Percentiles rank a stretch among this genome's conserved stretches.
Evolutionary conservation across 1,139 yeast genomes (phyloP).

Genomic region (Magnusiomyces magnusii): DNA sequence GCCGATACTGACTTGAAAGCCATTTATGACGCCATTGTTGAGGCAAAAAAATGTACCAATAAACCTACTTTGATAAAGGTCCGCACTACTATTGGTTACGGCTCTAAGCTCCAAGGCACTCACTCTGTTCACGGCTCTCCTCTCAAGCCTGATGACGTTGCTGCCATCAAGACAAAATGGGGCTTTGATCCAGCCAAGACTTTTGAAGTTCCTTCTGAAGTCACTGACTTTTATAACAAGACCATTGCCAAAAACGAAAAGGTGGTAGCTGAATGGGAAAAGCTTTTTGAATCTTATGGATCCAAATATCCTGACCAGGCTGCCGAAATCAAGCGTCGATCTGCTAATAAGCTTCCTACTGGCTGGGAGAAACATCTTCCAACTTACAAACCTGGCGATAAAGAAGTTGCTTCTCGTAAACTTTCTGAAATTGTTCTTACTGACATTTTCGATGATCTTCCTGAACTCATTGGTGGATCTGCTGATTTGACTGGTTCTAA

Average conservation of each 20-base stretch:
- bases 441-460: conserved; percentile 56
- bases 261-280: conserved; percentile 69
- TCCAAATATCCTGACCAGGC: conserved; percentile 72
- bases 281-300: conserved; percentile 52
- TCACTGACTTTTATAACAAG: conserved; percentile 58
- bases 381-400: conserved; percentile 66
- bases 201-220: conserved; percentile 79
- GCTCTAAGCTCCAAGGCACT: conserved; percentile 81
- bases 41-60: conserved; percentile 42
- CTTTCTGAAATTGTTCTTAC: conserved; percentile 77
- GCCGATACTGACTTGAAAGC: conserved; percentile 77
- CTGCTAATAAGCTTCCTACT: conserved; percentile 71
- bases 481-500: conserved; percentile 98
- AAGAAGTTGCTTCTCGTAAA: conserved; percentile 91
- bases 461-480: conserved; percentile 96
- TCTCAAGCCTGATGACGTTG: conserved; percentile 87
- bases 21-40: conserved; percentile 60
- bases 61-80: conserved; percentile 91
- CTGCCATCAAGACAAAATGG: conserved; percentile 72
- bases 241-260: conserved; percentile 55
- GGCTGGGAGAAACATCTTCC: conserved; percentile 82
- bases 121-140: conserved; percentile 97
- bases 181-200: conserved; percentile 86
- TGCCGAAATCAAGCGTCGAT: conserved; percentile 76
- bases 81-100: conserved; percentile 90